Evolutionary conservation across 2,329 filamentous ascomycete species (phyloP).

Genomic region (Diaporthe helianthi): DNA sequence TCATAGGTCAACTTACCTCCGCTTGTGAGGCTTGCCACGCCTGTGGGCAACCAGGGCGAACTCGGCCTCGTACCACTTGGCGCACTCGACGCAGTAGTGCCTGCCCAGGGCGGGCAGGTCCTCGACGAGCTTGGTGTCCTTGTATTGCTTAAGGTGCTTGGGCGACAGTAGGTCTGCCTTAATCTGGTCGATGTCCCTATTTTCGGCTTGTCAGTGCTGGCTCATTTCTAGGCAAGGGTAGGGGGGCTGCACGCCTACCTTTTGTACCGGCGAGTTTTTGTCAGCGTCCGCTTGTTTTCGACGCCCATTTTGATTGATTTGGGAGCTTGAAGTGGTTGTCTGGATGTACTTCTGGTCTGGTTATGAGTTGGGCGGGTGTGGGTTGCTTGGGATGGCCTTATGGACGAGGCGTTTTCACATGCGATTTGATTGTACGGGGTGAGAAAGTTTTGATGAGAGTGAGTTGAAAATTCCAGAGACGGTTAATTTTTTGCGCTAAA

Average conservation of each 20-base stretch:
- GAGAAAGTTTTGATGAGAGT: constrained; percentile 30
- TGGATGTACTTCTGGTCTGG: neutral
- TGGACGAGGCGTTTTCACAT: constrained; percentile 29
- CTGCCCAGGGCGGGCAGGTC: constrained; percentile 87
- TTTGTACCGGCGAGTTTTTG: constrained; percentile 76
- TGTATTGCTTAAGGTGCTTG: constrained; percentile 81
- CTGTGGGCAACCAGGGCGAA: constrained; percentile 76
- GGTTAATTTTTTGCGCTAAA: constrained; percentile 8
- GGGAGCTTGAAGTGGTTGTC: neutral
- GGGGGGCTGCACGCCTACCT: constrained; percentile 58
- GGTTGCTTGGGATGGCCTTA: neutral
- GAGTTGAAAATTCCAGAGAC: neutral
- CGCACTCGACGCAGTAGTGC: constrained; percentile 90
- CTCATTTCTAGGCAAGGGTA: constrained; percentile 7
- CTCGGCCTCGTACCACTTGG: constrained; percentile 95
- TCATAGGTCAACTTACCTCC: constrained; percentile 63
- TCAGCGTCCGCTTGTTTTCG: constrained; percentile 68
- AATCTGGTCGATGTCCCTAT: constrained; percentile 91
- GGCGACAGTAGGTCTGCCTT: constrained; percentile 80
- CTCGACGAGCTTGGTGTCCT: constrained; percentile 79
- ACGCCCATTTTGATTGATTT: constrained; percentile 66
- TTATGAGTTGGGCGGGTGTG: neutral
- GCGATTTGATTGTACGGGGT: constrained; percentile 21
- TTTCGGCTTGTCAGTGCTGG: constrained; percentile 31
- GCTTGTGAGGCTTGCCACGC: constrained; percentile 92